phyloP scores from a whole-genome alignment of 345 rosid genomes.

The Linum lewisii region DNA sequence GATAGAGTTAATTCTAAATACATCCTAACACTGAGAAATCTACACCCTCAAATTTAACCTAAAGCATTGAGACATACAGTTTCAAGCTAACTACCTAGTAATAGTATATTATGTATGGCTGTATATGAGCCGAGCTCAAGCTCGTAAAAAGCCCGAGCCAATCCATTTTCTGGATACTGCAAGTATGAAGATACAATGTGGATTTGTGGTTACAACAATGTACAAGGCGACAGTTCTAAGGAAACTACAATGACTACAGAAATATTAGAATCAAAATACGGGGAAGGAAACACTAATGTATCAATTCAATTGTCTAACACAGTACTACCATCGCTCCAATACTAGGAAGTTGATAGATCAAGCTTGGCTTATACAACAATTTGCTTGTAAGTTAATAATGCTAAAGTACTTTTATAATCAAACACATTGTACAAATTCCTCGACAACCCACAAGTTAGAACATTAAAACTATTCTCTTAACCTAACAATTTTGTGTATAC shows the following conservation, averaged over 20 bases:
- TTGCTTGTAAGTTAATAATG: neutral
- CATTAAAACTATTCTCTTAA: neutral
- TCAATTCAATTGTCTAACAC: neutral
- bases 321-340: neutral
- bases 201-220: neutral
- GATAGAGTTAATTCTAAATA: no score
- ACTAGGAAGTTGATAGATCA: no score
- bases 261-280: neutral
- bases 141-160: no score
- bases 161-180: neutral
- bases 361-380: neutral
- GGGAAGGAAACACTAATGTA: neutral
- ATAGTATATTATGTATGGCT: no score
- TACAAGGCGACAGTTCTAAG: neutral
- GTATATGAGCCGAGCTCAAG: no score
- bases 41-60: no score
- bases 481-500: neutral
- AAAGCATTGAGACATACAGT: no score
- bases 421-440: neutral
- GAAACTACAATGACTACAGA: neutral
- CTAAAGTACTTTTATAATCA: neutral
- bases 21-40: no score
- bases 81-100: no score
- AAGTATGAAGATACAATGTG: neutral
- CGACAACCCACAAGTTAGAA: neutral